Conservation (phyloP, 2,329 filamentous ascomycete species). For the Neonectria sp. region DNA sequence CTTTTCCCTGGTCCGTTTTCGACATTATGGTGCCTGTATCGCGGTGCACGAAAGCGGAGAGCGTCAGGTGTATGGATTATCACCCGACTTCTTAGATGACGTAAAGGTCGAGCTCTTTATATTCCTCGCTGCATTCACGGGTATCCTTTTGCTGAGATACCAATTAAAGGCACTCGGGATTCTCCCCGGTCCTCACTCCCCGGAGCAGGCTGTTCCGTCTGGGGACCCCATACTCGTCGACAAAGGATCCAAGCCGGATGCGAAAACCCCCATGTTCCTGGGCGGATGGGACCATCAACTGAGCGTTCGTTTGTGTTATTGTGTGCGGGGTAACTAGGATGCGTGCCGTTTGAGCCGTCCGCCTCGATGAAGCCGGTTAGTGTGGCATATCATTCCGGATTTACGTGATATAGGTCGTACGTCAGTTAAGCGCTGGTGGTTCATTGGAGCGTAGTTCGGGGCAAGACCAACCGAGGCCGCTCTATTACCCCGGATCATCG, state of each 20-base stretch:
- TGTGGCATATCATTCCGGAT: not conserved
- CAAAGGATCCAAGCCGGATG: not conserved
- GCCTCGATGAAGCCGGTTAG: not conserved
- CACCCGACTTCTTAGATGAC: not conserved
- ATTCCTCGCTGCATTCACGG: not conserved
- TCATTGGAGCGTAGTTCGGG: slow-evolving; percentile 23
- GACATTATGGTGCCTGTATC: not conserved
- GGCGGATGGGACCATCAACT: not conserved
- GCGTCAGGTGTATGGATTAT: not conserved
- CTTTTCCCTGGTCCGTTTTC: slow-evolving; percentile 22
- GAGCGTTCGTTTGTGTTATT: too few species aligned
- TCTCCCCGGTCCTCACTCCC: not conserved
- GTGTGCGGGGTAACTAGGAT: slow-evolving; percentile 3
- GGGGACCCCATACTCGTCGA: not conserved
- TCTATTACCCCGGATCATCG: not conserved
- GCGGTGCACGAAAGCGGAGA: not conserved
- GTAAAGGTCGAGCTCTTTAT: not conserved
- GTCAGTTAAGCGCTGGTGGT: slow-evolving; percentile 15
- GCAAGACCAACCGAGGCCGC: slow-evolving; percentile 13
- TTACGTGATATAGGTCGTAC: not conserved
- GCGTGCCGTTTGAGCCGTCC: slow-evolving; percentile 1
- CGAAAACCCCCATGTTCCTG: not conserved
- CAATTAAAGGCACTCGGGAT: not conserved
- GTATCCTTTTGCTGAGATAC: not conserved
- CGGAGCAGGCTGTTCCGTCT: not conserved